Base-by-base conservation (phyloP, 805 yeast species). In the Candida sithepensis region DNA sequence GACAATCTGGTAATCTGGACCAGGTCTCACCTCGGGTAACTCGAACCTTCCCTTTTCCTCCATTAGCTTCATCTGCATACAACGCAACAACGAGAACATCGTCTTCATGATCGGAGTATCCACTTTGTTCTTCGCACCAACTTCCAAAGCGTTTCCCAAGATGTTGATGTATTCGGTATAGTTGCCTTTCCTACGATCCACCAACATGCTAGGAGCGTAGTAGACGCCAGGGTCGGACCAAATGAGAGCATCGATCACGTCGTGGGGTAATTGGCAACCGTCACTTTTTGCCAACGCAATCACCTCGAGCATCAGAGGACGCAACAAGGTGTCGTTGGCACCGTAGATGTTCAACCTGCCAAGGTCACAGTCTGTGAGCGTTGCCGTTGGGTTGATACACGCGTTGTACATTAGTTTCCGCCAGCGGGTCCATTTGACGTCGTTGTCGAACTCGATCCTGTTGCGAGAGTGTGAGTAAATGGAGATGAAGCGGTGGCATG, bases 81-180 rank as follows among this genome's bases (percentile, higher is more conserved):
- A 74, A 40, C 74, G 73, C 51, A 87, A 71, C 46, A 88, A 69
- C 24, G 71, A 64, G 63, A 88, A 87, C 20, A 88, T 53, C 45
- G 80, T 62, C 2, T 71, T 62, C 47, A 89, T 73, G 3, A 73
- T 69, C 1, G 96, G 96, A 0, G 89, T 74, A 22, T 62, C 56
- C 9, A 82, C 75, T 0, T 72, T 68, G 47, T 71, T 59, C 51
- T 72, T 72, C 38, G 67, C 65, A 9, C 84, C 86, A 37, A 77
- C 70, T 16, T 63, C 63, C 44, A 85, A 57, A 0, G 85, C 72
- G 57, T 83, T 86, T 3, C 92, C 91, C 43, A 85, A 67, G 50
- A 88, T 83, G 20, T 78, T 84, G 57, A 86, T 90, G 24, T 82
- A 64, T 63, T 88, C 95, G 54, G 86, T 76, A 42, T 81, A 81